Conservation (phyloP, 2,329 filamentous ascomycete species). For the Bipolaris bicolor region DNA sequence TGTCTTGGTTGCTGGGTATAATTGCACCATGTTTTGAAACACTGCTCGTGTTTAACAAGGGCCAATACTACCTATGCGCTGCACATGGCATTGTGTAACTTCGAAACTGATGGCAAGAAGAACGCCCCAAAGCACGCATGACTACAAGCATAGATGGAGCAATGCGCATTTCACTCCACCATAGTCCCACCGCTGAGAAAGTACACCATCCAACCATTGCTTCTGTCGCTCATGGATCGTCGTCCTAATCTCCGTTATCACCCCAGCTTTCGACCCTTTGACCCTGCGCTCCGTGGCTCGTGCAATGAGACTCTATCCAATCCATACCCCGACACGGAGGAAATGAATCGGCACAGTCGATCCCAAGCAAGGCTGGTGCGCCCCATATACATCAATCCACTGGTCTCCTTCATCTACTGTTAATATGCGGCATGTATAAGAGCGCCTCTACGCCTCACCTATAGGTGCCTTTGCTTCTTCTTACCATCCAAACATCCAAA, state of each 20-base stretch:
- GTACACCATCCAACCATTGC: slow-evolving; percentile 6
- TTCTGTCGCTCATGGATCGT: slow-evolving; percentile 10
- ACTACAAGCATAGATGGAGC: background rate
- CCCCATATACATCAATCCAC: slow-evolving; percentile 5
- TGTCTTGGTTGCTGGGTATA: slow-evolving; percentile 1
- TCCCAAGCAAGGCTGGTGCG: slow-evolving; percentile 19
- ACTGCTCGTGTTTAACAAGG: background rate
- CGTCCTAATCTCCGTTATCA: slow-evolving; percentile 16
- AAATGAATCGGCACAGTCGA: slow-evolving; percentile 9
- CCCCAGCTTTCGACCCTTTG: slow-evolving; percentile 3
- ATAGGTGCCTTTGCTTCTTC: background rate
- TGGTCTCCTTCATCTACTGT: slow-evolving; percentile 14
- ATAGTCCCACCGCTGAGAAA: background rate
- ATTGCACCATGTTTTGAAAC: slow-evolving; percentile 11
- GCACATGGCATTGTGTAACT: background rate
- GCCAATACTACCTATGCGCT: background rate
- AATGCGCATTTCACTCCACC: slow-evolving; percentile 9
- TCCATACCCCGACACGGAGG: slow-evolving; percentile 2
- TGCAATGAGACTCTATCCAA: slow-evolving; percentile 10
- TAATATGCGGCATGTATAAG: slow-evolving; percentile 26
- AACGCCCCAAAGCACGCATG: background rate
- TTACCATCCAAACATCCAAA: slow-evolving; percentile 17
- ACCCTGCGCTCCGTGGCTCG: slow-evolving; percentile 1
- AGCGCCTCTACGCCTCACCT: slow-evolving; percentile 12
- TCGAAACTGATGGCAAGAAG: no score